Evolutionary conservation across 2,329 filamentous ascomycete species (phyloP), one percentile per base, ranked within the genome.

Genomic region (Xylariomycetidae sp.): DNA sequence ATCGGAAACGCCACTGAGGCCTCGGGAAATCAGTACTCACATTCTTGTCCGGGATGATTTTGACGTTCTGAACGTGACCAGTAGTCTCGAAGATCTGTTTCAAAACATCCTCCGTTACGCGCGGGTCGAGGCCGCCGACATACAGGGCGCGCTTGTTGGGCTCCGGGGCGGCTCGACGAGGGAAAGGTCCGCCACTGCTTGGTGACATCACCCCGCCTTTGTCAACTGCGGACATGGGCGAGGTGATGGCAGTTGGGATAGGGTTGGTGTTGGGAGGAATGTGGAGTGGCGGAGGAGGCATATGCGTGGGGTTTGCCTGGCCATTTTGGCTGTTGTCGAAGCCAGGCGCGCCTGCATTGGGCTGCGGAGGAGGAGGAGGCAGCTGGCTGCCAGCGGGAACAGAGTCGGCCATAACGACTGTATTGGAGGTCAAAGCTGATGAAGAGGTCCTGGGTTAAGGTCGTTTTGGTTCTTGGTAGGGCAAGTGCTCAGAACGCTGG

Each of bases 31-130:
- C n/a, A 31, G 26, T 15, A 79, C 87, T 76, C 68, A 95, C 89
- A 65, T 95, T 98, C 75, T 98, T 98, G 72, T 98, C 92, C 32
- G 92, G 92, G 60, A 98, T 98, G 57, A 98, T 95, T 74, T 98
- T 98, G 59, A 98, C 92, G 57, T 87, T 95, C 66, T 95, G 84
- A 46, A 98, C 92, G 65, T 98, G 92, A 37, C 92, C 92, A 39
- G 89, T 95, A 6, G 92, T 98, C 71, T 98, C 92, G 56, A 98
- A 98, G 53, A 96, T 96, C 63, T 96, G 90, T 56, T 88, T 87
- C 60, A 96, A 66, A 36, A 96, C 87, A 57, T 96, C 90, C 64
- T 96, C 90, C 19, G 90, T 95, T 43, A 96, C 90, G 47, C 92
- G 79, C 52, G 89, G 87, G 60, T 98, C 92, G 49, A 98, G 70